These are phyloP conservation scores for Aspergillus sclerotiicarbonarius DNA, from an alignment of 495 filamentous ascomycete genomes.

Conservation along the genomic window DNA sequence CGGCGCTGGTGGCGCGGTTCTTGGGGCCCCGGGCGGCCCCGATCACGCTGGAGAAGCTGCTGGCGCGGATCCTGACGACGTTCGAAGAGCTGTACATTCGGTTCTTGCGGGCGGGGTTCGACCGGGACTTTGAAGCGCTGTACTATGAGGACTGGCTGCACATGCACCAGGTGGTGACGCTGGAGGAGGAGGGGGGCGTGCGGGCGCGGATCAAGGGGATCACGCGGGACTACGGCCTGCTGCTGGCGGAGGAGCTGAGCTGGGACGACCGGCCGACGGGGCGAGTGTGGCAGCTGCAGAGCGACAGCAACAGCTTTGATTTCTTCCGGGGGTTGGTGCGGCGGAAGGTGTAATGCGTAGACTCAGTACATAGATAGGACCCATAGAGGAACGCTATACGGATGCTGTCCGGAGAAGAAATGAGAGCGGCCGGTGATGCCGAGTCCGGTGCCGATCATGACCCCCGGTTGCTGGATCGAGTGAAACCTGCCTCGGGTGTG, in stretches of 20 bases:
- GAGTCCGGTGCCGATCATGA: too few relatives aligned
- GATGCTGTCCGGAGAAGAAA: too few relatives aligned
- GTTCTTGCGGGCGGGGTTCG: conserved; percentile 73
- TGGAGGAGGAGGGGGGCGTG: conserved; percentile 78
- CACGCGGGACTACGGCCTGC: conserved; percentile 80
- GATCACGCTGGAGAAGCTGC: conserved; percentile 75
- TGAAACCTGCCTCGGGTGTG: too few relatives aligned
- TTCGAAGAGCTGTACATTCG: conserved; percentile 76
- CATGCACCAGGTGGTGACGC: conserved; percentile 80
- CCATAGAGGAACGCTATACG: too few relatives aligned
- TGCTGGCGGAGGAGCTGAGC: conserved; percentile 78
- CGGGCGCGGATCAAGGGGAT: conserved; percentile 85
- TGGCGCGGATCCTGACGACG: conserved; percentile 75
- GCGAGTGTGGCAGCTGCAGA: conserved; percentile 79
- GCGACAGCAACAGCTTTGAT: conserved; percentile 98
- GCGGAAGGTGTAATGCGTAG: conserved; percentile 56
- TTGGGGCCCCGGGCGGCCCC: conserved; percentile 41
- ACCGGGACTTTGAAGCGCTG: conserved; percentile 62
- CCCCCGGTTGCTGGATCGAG: too few relatives aligned
- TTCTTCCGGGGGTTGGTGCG: conserved; percentile 89
- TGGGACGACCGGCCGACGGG: conserved; percentile 72
- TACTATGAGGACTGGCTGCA: conserved; percentile 94
- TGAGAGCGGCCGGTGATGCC: too few relatives aligned
- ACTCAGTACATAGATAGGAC: background rate
- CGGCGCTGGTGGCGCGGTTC: conserved; percentile 57